Evolutionary conservation across 352 stramenopile genomes (phyloP).

Genomic region (Phytophthora pisi): DNA sequence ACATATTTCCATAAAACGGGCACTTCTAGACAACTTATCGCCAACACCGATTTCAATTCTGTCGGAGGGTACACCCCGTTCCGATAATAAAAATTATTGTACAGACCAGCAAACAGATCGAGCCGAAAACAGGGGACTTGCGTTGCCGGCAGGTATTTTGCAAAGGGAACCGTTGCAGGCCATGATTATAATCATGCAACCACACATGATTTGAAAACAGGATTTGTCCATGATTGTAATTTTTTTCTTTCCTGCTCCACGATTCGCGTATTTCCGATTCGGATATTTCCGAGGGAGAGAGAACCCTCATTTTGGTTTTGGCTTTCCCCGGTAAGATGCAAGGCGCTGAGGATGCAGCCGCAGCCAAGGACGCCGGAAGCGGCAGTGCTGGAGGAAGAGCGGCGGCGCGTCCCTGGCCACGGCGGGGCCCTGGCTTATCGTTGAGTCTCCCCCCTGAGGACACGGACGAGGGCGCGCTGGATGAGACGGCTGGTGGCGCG

Average conservation of each 20-base stretch:
- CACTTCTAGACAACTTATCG: too few relatives aligned
- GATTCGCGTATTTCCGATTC: neutral
- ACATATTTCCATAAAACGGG: too few relatives aligned
- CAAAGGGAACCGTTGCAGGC: too few relatives aligned
- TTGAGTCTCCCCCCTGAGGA: neutral
- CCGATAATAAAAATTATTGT: too few relatives aligned
- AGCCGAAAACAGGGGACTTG: too few relatives aligned
- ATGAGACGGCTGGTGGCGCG: neutral
- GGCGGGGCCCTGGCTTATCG: neutral
- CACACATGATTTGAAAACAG: too few relatives aligned
- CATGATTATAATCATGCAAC: too few relatives aligned
- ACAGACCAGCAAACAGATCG: too few relatives aligned
- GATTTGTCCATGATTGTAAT: too few relatives aligned
- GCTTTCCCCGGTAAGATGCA: neutral
- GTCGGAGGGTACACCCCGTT: too few relatives aligned
- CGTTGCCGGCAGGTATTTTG: too few relatives aligned
- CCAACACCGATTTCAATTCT: too few relatives aligned
- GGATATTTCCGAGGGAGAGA: neutral
- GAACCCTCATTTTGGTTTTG: neutral
- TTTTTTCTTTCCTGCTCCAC: neutral
- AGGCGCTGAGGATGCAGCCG: neutral
- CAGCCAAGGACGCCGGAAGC: neutral
- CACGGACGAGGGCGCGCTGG: neutral
- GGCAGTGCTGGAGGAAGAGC: neutral
- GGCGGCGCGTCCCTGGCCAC: neutral